phyloP scores from a whole-genome alignment of 148 eudicot species.

The Polygonum maritimum region DNA sequence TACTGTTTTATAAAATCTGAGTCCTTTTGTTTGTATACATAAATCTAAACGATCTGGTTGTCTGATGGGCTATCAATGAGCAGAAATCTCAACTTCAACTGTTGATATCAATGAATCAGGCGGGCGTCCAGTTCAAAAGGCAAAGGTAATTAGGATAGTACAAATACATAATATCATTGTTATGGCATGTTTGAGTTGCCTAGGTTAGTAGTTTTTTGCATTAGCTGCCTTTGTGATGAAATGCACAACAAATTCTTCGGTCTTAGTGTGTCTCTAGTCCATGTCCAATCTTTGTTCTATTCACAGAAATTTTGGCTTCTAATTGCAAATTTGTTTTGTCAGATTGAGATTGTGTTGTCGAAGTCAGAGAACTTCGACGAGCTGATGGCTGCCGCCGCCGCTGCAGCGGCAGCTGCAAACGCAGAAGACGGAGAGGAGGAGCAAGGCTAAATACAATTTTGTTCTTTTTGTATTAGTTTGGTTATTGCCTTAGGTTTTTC shows the following conservation, averaged over 20 bases:
- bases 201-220: too few relatives aligned
- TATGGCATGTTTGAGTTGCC: not conserved
- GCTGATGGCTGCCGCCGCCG: slow-evolving; percentile 74
- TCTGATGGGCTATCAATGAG: not conserved
- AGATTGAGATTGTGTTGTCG: slow-evolving; percentile 77
- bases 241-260: not conserved
- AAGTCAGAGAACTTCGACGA: slow-evolving; percentile 83
- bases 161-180: not conserved
- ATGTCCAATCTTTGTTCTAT: not conserved
- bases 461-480: not conserved
- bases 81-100: slow-evolving; percentile 59
- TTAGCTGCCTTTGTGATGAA: too few relatives aligned
- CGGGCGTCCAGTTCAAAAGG: slow-evolving; percentile 60
- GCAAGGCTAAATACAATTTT: slow-evolving; percentile 17
- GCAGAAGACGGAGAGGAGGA: slow-evolving; percentile 49
- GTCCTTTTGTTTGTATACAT: not conserved
- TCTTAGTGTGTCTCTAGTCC: not conserved
- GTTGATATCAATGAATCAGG: slow-evolving; percentile 67
- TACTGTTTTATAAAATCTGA: not conserved
- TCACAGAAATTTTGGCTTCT: not conserved
- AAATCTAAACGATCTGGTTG: slow-evolving; percentile 4
- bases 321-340: slow-evolving; percentile 1
- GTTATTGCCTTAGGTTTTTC: not conserved
- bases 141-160: slow-evolving; percentile 38
- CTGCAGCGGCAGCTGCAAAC: slow-evolving; percentile 33